Base-by-base conservation (phyloP, 176 grass and related monocot species). In the Cenchrus fungigraminus region DNA sequence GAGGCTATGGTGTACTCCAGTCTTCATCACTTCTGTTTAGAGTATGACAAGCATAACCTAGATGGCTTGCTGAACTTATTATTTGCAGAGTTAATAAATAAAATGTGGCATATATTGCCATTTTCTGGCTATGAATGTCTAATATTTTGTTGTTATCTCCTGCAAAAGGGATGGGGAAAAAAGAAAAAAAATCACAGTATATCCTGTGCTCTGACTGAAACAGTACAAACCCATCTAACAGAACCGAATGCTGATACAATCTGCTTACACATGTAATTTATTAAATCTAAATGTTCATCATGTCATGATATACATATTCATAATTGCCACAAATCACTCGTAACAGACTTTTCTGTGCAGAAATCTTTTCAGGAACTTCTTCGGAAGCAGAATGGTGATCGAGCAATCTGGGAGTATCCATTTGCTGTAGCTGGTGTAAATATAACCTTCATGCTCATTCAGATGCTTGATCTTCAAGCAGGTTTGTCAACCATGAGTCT, bases 361-460 rank as follows among this genome's bases (percentile, higher is more conserved):
- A 94, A 90, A 86, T 92, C 93, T 69, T 99, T 99, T 84, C 90
- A 97, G 47, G 92, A 93, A 40, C 90, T 99, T 80, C 89, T 99
- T 63, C 63, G 85, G 52, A 99, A 99, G 82, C 92, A 95, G 81
- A 93, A 99, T 28, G 97, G 97, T 87, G 88, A 91, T 65, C 83
- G 97, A 64, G 91, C 97, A 56, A 79, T 94, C 70, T 99, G 97
- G 97, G 97, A 99, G 81, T 99, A 99, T 82, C 97, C 97, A 74
- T 99, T 99, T 92, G 86, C 93, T 78, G 93, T 96, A 78, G 97
- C 97, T 83, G 97, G 97, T 73, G 90, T 99, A 80, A 99, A 99
- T 87, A 96, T 97, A 60, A 92, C 97, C 14, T 99, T 92, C 86
- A 99, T 97, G 97, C 90, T 99, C 29, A 92, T 99, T 85, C 97